Evolutionary conservation across 306 rosid genomes (phyloP).

Genomic region (Cucumis melo): DNA sequence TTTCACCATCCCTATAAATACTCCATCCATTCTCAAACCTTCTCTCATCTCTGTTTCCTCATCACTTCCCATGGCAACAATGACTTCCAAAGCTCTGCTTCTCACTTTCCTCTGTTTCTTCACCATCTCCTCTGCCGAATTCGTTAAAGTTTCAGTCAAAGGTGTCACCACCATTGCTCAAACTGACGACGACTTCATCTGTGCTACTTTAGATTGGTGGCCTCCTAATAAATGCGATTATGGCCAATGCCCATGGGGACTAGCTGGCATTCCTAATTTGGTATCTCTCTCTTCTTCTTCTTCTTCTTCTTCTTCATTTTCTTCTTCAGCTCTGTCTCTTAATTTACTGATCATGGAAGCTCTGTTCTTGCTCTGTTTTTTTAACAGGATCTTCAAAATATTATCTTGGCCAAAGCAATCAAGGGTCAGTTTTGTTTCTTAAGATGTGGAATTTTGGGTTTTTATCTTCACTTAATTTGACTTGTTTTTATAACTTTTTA

Average conservation of each 20-base stretch:
- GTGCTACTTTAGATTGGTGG: slow-evolving; percentile 75
- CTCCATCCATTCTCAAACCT: neutral
- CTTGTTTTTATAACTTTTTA: neutral
- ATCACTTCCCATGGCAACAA: neutral
- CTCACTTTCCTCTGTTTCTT: slow-evolving; percentile 5
- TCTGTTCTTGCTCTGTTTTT: neutral
- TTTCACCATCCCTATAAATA: neutral
- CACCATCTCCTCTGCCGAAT: slow-evolving; percentile 11
- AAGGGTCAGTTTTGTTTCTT: slow-evolving; percentile 21
- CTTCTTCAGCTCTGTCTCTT: neutral
- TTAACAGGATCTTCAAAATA: slow-evolving; percentile 37
- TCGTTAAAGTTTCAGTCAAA: slow-evolving; percentile 21
- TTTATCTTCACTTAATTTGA: neutral
- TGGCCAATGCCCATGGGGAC: slow-evolving; percentile 42
- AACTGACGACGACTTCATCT: slow-evolving; percentile 41
- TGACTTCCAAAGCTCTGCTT: neutral
- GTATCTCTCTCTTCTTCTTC: slow-evolving; percentile 4
- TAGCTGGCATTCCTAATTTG: slow-evolving; percentile 34
- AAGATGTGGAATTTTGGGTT: neutral
- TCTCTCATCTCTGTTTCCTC: neutral
- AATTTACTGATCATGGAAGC: neutral
- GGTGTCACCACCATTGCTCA: slow-evolving; percentile 25
- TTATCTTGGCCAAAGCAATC: slow-evolving; percentile 31
- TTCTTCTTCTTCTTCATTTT: neutral
- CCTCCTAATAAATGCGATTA: slow-evolving; percentile 48